Evolutionary conservation across 129 eudicot species (phyloP), one percentile per base, ranked within the genome.

Genomic region (Helichrysum umbraculigerum): DNA sequence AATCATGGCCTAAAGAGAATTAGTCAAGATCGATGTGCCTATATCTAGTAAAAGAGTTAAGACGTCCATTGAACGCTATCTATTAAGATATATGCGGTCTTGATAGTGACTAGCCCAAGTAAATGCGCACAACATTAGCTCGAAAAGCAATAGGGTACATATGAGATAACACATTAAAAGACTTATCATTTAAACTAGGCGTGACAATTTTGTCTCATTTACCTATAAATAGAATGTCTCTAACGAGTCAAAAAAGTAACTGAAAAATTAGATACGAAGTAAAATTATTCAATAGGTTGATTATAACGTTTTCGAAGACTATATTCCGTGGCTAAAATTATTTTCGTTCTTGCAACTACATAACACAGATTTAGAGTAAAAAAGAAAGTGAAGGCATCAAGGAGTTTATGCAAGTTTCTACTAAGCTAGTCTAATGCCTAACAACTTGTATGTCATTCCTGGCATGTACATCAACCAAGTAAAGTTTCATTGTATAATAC

Each of bases 401-500:
- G 54, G n/a, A 14, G 54, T 12, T 47, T 0, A 47, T 47, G 54
- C 17, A 14, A 47, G 54, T 47, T 47, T 47, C 16, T 47, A 47
- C n/a, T 41, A 41, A 41, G 9, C 47, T 41, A 9, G 47, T 41
- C 47, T 39, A 62, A 62, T 62, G 28, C 64, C 64, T 58, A 58
- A 21, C 14, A 58, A 58, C 66, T 61, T 11, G 66, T 25, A 61
- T 21, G 35, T 54, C 58, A 22, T 67, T 56, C 41, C 54, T 72
- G 57, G 59, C 72, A 3, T 73, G 79, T 80, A 74, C 70, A 80
- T 66, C 56, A 80, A 54, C n/a, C 79, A 74, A 30, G 67, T 70
- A 47, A 73, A 41, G 42, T 59, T 74, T 80, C 58, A 74, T 74
- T 80, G 20, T 74, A 73, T 54, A 66, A 67, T 21, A 80, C 62